phyloP scores from a whole-genome alignment of 805 yeast species.

The Candida chilensis region DNA sequence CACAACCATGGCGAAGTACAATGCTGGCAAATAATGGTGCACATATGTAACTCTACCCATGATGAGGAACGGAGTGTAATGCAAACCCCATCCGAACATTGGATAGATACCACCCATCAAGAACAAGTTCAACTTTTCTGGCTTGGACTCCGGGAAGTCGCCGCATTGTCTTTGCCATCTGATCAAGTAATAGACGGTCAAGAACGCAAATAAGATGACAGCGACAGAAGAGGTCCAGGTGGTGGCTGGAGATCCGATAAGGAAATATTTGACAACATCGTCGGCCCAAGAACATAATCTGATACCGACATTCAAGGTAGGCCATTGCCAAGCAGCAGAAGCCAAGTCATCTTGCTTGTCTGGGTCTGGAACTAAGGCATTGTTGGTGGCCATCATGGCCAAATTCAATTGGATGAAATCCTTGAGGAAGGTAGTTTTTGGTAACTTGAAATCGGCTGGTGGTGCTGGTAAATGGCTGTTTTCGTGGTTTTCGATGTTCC shows the following conservation, averaged over 20 bases:
- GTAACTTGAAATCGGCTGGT: conserved; percentile 52
- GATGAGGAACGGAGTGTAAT: conserved; percentile 63
- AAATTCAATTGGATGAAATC: conserved; percentile 69
- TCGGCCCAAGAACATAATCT: conserved; percentile 70
- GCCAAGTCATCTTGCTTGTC: conserved; percentile 69
- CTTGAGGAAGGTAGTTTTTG: conserved; percentile 68
- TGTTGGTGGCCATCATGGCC: conserved; percentile 85
- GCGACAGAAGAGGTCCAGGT: conserved; percentile 67
- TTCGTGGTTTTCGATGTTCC: conserved; percentile 71
- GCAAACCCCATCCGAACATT: conserved; percentile 75
- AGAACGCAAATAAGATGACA: conserved; percentile 40
- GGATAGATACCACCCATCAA: conserved; percentile 72
- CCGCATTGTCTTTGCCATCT: conserved; percentile 80
- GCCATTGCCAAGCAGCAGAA: conserved; percentile 85
- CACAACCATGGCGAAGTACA: conserved; percentile 64
- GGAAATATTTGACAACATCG: conserved; percentile 48
- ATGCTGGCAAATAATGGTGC: conserved; percentile 79
- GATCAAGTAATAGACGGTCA: conserved; percentile 33
- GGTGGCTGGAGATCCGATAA: conserved; percentile 71
- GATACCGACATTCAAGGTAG: conserved; percentile 65
- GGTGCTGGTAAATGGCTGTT: conserved; percentile 53
- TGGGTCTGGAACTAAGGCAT: conserved; percentile 69
- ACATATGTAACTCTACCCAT: conserved; percentile 86
- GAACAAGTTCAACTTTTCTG: conserved; percentile 39
- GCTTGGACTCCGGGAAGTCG: conserved; percentile 40